Conservation (phyloP, 192 early-diverging fungal genomes). For the Coemansia sp. region DNA sequence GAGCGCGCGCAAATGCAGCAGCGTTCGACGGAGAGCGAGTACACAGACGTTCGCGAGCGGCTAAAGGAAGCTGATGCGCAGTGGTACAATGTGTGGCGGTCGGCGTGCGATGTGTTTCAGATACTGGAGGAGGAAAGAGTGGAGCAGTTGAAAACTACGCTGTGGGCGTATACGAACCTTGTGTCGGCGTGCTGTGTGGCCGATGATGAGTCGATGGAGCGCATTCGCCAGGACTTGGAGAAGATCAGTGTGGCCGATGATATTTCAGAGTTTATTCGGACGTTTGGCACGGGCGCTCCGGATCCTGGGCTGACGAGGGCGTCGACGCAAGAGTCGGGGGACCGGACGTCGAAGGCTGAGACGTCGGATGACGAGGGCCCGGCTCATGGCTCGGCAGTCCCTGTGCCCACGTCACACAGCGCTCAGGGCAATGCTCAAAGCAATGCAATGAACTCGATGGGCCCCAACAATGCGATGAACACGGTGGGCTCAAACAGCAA, state of each 20-base stretch:
- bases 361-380: no score
- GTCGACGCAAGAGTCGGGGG: not conserved
- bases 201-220: constrained; percentile 77
- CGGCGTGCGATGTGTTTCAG: constrained; percentile 52
- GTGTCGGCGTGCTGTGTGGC: constrained; percentile 66
- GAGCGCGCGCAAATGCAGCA: constrained; percentile 47
- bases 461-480: no score
- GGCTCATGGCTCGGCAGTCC: not conserved
- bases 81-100: constrained; percentile 51
- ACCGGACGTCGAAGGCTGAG: no score
- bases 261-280: constrained; percentile 63
- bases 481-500: not conserved
- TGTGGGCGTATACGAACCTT: constrained; percentile 68
- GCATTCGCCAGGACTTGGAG: constrained; percentile 67
- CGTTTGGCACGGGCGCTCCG: constrained; percentile 60
- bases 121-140: constrained; percentile 71
- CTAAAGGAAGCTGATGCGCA: constrained; percentile 50
- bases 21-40: constrained; percentile 48
- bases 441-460: no score
- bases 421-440: not conserved
- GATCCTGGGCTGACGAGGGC: constrained; percentile 22
- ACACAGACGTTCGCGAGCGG: constrained; percentile 20
- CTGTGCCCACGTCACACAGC: not conserved
- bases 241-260: constrained; percentile 62
- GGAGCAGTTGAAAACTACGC: constrained; percentile 62